Conservation (phyloP, 768 basidiomycete species). For the Boletellus emodensis region DNA sequence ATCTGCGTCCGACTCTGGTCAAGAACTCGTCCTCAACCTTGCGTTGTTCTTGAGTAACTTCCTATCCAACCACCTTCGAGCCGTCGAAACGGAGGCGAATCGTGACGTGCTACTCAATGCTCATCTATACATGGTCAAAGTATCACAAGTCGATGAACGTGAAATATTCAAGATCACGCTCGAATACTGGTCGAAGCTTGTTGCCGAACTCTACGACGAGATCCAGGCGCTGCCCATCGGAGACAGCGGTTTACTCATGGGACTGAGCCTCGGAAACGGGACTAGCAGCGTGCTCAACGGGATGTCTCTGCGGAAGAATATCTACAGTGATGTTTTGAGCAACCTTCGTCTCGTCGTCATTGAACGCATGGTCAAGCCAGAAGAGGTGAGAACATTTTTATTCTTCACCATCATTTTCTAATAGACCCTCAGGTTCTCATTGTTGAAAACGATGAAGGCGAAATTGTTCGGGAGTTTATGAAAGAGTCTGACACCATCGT, state of each 20-base stretch:
- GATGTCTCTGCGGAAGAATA: constrained; percentile 84
- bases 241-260: constrained; percentile 83
- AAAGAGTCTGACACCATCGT: constrained; percentile 98
- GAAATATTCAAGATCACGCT: constrained; percentile 99
- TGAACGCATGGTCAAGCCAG: constrained; percentile 99
- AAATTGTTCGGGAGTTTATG: constrained; percentile 99
- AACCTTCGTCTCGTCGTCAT: constrained; percentile 95
- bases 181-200: constrained; percentile 96
- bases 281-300: constrained; percentile 68
- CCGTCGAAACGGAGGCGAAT: constrained; percentile 88
- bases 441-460: constrained; percentile 98
- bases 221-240: constrained; percentile 89
- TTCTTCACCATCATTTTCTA: constrained; percentile 2
- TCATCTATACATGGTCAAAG: constrained; percentile 97
- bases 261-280: constrained; percentile 69
- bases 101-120: constrained; percentile 94
- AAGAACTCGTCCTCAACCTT: constrained; percentile 96
- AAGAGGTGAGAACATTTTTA: constrained; percentile 63
- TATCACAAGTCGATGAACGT: constrained; percentile 96
- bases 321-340: constrained; percentile 92
- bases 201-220: constrained; percentile 96
- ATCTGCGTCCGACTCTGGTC: constrained; percentile 85
- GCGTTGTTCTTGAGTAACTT: constrained; percentile 98
- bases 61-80: constrained; percentile 86
- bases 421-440: constrained; percentile 71